These are phyloP conservation scores for Volvariella surrecta DNA, from an alignment of 1,284 basidiomycete species.

Conservation along the genomic window DNA sequence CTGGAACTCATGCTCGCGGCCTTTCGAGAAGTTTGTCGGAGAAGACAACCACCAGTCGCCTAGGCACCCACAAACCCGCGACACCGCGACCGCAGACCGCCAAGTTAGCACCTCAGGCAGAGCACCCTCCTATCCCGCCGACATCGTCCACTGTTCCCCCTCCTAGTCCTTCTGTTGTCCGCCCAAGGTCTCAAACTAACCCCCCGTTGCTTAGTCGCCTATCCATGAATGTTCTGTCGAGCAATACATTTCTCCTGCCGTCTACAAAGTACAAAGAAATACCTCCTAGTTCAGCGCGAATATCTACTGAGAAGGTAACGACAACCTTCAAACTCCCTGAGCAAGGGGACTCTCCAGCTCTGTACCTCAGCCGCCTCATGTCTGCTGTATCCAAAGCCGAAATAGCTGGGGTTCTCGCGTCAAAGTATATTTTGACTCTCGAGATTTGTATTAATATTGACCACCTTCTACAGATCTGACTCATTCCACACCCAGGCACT, in stretches of 20 bases:
- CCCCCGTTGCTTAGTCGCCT: slow-evolving; percentile 63
- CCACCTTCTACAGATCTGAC: slow-evolving; percentile 46
- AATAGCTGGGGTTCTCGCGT: slow-evolving; percentile 69
- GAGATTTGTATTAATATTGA: slow-evolving; percentile 8
- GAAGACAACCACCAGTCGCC: slow-evolving; percentile 13
- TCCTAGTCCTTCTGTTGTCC: slow-evolving; percentile 13
- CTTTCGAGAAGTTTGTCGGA: slow-evolving; percentile 48
- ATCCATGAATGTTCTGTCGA: slow-evolving; percentile 62
- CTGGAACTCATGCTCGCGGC: slow-evolving; percentile 23
- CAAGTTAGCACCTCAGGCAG: too few species aligned
- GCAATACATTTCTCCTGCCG: slow-evolving; percentile 23
- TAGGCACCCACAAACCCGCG: too few species aligned
- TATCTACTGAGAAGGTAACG: not conserved
- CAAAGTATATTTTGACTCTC: slow-evolving; percentile 47
- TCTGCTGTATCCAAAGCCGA: slow-evolving; percentile 67
- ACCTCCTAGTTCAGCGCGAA: slow-evolving; percentile 1
- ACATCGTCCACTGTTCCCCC: slow-evolving; percentile 11
- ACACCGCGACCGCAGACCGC: too few species aligned
- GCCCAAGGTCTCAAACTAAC: slow-evolving; percentile 59
- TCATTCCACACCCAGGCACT: slow-evolving; percentile 69
- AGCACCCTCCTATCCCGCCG: slow-evolving; percentile 1
- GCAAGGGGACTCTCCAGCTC: slow-evolving; percentile 60
- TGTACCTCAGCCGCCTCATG: slow-evolving; percentile 59
- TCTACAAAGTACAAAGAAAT: slow-evolving; percentile 10
- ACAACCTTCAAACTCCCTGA: slow-evolving; percentile 39